These are phyloP conservation scores for Rhizophora apiculata DNA, from an alignment of 345 rosid species.

Conservation along the genomic window DNA sequence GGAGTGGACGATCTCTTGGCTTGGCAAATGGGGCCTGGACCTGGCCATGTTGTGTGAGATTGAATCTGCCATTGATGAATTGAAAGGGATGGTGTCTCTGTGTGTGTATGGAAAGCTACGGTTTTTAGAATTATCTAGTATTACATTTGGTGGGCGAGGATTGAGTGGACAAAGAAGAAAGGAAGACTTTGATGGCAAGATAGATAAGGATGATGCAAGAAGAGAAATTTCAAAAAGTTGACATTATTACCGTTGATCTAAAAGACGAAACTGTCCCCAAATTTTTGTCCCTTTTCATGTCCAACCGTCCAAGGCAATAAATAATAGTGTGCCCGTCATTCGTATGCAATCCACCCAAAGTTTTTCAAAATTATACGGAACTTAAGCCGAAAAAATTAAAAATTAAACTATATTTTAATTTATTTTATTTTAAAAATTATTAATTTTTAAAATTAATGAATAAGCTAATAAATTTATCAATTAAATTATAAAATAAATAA, in stretches of 20 bases:
- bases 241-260: slow-evolving; percentile 28
- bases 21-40: slow-evolving; percentile 27
- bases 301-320: too few species aligned
- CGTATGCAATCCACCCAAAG: too few species aligned
- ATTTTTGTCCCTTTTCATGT: not conserved
- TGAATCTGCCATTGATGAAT: slow-evolving; percentile 51
- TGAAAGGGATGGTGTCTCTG: not conserved
- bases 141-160: not conserved
- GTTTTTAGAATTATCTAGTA: too few species aligned
- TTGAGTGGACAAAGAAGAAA: slow-evolving; percentile 33
- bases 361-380: too few species aligned
- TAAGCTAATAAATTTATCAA: too few species aligned
- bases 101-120: not conserved
- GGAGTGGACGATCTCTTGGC: slow-evolving; percentile 4
- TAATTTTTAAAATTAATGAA: too few species aligned
- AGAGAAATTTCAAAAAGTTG: slow-evolving; percentile 28
- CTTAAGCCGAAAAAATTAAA: too few species aligned
- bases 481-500: too few species aligned
- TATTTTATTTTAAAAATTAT: too few species aligned
- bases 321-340: too few species aligned
- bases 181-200: slow-evolving; percentile 72
- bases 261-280: slow-evolving; percentile 36
- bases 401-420: too few species aligned
- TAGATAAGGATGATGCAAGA: slow-evolving; percentile 10
- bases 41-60: not conserved